phyloP scores from a whole-genome alignment of 2,329 filamentous ascomycete genomes.

The Cercospora nicotianae region DNA sequence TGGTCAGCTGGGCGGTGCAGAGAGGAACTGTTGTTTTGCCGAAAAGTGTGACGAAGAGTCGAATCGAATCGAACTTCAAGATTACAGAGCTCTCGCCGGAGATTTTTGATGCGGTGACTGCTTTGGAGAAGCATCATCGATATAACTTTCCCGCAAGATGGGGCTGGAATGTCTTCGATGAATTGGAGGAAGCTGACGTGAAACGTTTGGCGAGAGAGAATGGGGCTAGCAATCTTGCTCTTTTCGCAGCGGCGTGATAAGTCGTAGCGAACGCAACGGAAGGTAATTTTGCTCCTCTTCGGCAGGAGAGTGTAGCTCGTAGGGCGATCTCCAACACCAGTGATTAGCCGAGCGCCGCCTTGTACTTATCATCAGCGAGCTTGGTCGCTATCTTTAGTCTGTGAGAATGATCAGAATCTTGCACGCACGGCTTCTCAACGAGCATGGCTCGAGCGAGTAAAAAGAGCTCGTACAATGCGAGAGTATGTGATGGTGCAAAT shows the following conservation, averaged over 20 bases:
- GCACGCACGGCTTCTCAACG: too few relatives aligned
- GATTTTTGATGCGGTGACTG: constrained; percentile 39
- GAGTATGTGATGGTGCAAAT: neutral
- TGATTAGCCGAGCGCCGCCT: neutral
- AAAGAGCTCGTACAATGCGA: neutral
- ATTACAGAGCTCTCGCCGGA: constrained; percentile 39
- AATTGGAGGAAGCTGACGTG: neutral
- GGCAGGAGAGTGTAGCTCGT: neutral
- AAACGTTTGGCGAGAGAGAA: neutral
- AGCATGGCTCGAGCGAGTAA: too few relatives aligned
- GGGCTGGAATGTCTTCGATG: neutral
- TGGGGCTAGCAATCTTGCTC: neutral
- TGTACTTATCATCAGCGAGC: neutral
- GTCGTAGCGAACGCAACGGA: neutral
- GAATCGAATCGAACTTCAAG: constrained; percentile 43
- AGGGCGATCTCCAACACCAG: neutral
- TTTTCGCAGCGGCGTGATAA: neutral
- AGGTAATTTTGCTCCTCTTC: neutral
- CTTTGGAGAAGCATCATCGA: neutral
- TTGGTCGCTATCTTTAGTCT: neutral
- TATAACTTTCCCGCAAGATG: neutral
- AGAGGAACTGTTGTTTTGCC: constrained; percentile 56
- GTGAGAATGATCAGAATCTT: too few relatives aligned
- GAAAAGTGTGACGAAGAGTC: constrained; percentile 55
- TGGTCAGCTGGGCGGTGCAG: constrained; percentile 59